phyloP scores from a whole-genome alignment of 1,284 basidiomycete genomes.

The Cystobasidiaceae sp. region DNA sequence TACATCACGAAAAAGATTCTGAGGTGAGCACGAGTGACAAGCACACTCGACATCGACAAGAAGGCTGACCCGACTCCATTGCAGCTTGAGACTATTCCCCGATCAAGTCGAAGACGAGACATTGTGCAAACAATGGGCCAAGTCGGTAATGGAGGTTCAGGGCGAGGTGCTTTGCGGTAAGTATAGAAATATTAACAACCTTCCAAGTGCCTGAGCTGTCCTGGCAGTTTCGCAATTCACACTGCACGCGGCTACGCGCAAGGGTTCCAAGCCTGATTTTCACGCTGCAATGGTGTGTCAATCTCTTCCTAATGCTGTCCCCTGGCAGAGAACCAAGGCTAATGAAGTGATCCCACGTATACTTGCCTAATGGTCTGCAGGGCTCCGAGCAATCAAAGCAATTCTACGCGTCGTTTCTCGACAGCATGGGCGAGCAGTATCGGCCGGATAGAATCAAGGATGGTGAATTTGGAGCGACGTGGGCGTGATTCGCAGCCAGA shows the following conservation, averaged over 20 bases:
- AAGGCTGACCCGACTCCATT: not conserved
- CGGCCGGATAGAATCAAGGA: constrained; percentile 33
- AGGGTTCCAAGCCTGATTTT: constrained; percentile 41
- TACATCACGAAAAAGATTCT: constrained; percentile 29
- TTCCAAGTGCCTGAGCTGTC: not conserved
- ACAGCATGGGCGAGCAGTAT: constrained; percentile 33
- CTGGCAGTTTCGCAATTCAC: constrained; percentile 39
- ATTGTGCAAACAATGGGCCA: constrained; percentile 16
- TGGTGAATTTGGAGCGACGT: constrained; percentile 35
- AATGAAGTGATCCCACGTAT: no score
- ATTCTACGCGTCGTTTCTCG: constrained; percentile 35
- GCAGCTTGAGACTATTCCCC: constrained; percentile 19
- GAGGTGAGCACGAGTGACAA: not conserved
- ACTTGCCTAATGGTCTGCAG: not conserved
- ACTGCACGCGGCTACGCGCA: constrained; percentile 35
- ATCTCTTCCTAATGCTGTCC: not conserved
- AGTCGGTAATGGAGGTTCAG: constrained; percentile 14
- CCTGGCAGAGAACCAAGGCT: not conserved
- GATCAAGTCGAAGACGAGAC: constrained; percentile 9
- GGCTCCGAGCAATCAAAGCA: constrained; percentile 31
- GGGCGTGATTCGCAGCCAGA: not conserved
- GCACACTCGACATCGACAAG: not conserved
- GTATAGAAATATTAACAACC: not conserved
- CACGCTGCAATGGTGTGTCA: constrained; percentile 37
- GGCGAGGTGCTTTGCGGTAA: constrained; percentile 27